A percentile compares a stretch with the other conserved stretches of the same genome.
Evolutionary conservation across 257 asterid species (phyloP).

Genomic region (Solanum peruvianum): DNA sequence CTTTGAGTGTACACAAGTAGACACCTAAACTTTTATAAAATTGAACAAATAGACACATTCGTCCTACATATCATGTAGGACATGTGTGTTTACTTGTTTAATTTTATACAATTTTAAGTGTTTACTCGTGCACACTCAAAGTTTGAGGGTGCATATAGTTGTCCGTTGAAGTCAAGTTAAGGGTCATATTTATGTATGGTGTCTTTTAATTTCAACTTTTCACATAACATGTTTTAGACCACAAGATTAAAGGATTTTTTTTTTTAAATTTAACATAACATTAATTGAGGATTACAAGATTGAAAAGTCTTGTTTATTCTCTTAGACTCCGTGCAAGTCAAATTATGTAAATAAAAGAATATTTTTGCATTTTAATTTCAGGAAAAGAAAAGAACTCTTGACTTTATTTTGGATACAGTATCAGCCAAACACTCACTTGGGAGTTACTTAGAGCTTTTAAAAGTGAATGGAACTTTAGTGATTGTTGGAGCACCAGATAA

Average conservation of each 20-base stretch:
- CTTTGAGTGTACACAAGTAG: neutral
- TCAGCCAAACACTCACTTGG: conserved; percentile 77
- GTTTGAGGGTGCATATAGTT: neutral
- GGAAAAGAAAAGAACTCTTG: conserved; percentile 51
- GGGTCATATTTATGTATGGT: neutral
- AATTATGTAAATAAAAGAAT: neutral
- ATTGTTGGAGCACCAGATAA: conserved; percentile 84
- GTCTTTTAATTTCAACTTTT: neutral
- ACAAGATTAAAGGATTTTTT: neutral
- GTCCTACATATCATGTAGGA: neutral
- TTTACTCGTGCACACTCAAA: neutral
- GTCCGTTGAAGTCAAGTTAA: too few relatives aligned
- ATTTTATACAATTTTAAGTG: too few relatives aligned
- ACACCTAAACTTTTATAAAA: neutral
- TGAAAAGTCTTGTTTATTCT: too few relatives aligned
- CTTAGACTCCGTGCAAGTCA: neutral
- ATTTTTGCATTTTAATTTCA: neutral
- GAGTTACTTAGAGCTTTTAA: conserved; percentile 44
- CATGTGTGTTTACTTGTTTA: neutral
- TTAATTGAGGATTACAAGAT: too few relatives aligned
- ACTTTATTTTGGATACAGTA: conserved; percentile 67
- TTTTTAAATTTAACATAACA: neutral
- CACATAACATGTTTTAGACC: neutral
- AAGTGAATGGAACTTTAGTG: conserved; percentile 64
- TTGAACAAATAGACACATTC: neutral